A percentile compares a stretch with the other conserved stretches of the same genome.
Evolutionary conservation across 1,284 basidiomycete genomes (phyloP).

Genomic region (Trichosporon sp.): DNA sequence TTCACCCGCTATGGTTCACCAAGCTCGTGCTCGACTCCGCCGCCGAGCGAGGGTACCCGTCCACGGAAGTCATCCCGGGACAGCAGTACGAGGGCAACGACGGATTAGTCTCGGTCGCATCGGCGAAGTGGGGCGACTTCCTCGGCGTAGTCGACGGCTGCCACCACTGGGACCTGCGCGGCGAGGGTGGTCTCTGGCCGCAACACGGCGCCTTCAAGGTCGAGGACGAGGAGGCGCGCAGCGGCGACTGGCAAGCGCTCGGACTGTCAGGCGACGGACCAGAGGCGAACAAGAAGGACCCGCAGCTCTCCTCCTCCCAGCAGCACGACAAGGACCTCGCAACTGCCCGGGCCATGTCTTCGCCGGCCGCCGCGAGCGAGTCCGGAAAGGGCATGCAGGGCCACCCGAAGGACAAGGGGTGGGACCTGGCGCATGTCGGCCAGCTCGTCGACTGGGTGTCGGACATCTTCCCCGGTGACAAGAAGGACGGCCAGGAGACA

Average conservation of each 20-base stretch:
- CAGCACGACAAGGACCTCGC: conserved; percentile 19
- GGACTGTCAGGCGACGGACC: not conserved
- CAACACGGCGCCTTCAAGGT: conserved; percentile 25
- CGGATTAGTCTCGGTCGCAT: conserved; percentile 82
- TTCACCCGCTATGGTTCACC: conserved; percentile 95
- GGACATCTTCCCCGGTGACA: conserved; percentile 39
- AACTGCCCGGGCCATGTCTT: conserved; percentile 16
- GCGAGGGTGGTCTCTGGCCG: conserved; percentile 55
- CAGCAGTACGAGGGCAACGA: conserved; percentile 79
- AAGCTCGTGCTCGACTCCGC: conserved; percentile 81
- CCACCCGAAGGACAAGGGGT: conserved; percentile 11
- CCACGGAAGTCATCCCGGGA: conserved; percentile 54
- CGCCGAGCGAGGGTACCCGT: conserved; percentile 53
- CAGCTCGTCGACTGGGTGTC: conserved; percentile 48
- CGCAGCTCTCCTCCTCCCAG: conserved; percentile 12
- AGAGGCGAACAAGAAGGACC: conserved; percentile 11
- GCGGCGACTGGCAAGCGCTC: conserved; percentile 17
- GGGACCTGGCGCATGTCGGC: conserved; percentile 45
- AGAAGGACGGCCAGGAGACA: conserved; percentile 25
- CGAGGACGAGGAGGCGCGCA: conserved; percentile 22
- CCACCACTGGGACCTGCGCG: conserved; percentile 96
- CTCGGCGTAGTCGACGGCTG: conserved; percentile 81
- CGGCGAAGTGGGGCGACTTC: conserved; percentile 89
- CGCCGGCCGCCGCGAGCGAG: conserved; percentile 3
- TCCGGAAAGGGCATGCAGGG: no score